Conservation (phyloP, 2,329 filamentous ascomycete species). For the Alternaria ethzedia region DNA sequence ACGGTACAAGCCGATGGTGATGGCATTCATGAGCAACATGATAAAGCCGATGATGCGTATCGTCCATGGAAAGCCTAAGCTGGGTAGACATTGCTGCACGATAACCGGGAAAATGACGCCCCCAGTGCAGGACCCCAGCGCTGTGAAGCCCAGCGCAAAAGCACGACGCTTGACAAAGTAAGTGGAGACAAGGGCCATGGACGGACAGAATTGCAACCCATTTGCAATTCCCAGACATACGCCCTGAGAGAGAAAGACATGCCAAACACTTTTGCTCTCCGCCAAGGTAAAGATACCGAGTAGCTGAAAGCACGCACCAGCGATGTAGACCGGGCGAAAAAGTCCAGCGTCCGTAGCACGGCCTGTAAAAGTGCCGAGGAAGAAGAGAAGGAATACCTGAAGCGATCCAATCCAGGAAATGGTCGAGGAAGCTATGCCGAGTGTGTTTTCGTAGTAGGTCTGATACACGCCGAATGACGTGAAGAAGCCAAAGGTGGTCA, state of each 20-base stretch:
- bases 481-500: slow-evolving; percentile 63
- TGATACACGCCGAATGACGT: slow-evolving; percentile 65
- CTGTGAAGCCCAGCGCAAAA: slow-evolving; percentile 38
- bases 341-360: slow-evolving; percentile 40
- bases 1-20: slow-evolving; percentile 45
- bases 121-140: slow-evolving; percentile 37
- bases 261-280: slow-evolving; percentile 38
- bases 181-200: slow-evolving; percentile 59
- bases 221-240: slow-evolving; percentile 62
- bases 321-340: slow-evolving; percentile 35
- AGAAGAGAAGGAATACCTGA: slow-evolving; percentile 42
- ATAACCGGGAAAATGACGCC: slow-evolving; percentile 43
- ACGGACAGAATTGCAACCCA: slow-evolving; percentile 62
- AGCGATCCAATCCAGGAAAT: slow-evolving; percentile 45
- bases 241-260: slow-evolving; percentile 56
- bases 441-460: slow-evolving; percentile 57
- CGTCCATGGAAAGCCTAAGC: slow-evolving; percentile 65
- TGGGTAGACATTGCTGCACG: slow-evolving; percentile 39
- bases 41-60: slow-evolving; percentile 67
- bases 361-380: slow-evolving; percentile 39
- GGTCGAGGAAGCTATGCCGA: slow-evolving; percentile 40
- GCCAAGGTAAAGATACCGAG: slow-evolving; percentile 42
- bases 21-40: slow-evolving; percentile 53
- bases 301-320: slow-evolving; percentile 42
- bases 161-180: slow-evolving; percentile 40